phyloP scores from a whole-genome alignment of 495 filamentous ascomycete genomes.

The Penicillium coprophilum region DNA sequence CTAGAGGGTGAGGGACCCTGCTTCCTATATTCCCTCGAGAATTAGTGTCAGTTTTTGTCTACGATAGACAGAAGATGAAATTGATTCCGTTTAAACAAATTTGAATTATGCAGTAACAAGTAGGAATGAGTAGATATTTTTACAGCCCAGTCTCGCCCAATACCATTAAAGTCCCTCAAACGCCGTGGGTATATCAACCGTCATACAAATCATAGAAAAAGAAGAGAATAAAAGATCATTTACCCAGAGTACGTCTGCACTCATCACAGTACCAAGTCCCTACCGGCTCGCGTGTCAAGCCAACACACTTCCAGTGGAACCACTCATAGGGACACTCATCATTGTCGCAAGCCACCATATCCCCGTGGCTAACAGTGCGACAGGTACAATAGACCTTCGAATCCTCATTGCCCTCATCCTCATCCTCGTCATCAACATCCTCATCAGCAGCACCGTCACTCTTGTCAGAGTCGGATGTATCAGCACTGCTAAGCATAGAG shows the following conservation, averaged over 20 bases:
- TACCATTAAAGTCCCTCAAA: conserved; percentile 9
- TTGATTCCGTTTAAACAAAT: conserved; percentile 1
- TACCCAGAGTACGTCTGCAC: conserved; percentile 65
- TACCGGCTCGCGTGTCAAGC: conserved; percentile 80
- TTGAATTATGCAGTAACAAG: not conserved
- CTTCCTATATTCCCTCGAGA: not conserved
- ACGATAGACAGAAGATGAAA: conserved; percentile 4
- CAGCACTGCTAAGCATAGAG: conserved; percentile 53
- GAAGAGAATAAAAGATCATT: conserved; percentile 23
- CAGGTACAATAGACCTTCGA: conserved; percentile 90
- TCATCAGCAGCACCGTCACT: conserved; percentile 45
- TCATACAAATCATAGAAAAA: conserved; percentile 12
- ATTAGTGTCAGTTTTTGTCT: conserved; percentile 3
- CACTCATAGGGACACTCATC: conserved; percentile 89
- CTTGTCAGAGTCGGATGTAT: conserved; percentile 50
- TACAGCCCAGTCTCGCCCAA: not conserved
- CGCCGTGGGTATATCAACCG: conserved; percentile 25
- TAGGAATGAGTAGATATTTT: not conserved
- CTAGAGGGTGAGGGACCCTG: not conserved
- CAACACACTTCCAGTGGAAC: conserved; percentile 98
- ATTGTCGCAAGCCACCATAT: conserved; percentile 99
- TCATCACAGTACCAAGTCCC: conserved; percentile 92
- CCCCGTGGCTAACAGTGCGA: conserved; percentile 87
- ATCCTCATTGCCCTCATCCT: conserved; percentile 85
- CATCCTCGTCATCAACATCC: conserved; percentile 67